Conservation (phyloP, 2,329 filamentous ascomycete genomes). For the Didymella pomorum region DNA sequence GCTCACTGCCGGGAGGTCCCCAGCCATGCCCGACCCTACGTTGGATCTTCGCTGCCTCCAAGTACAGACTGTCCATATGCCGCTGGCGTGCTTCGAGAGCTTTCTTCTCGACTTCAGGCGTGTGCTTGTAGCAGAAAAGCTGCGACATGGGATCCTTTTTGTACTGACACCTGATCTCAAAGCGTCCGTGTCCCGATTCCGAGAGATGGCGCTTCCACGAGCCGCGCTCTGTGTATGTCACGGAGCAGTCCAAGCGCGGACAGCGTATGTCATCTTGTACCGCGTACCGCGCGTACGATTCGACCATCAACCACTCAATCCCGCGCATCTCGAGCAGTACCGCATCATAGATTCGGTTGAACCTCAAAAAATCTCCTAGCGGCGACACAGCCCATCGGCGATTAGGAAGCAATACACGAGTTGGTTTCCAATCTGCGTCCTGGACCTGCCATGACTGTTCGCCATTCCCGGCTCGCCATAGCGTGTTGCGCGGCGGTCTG, state of each 20-base stretch:
- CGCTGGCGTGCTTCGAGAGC: conserved; percentile 1
- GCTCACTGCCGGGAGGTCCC: conserved; percentile 8
- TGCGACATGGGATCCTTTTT: neutral
- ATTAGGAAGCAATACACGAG: conserved; percentile 10
- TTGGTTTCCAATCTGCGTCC: conserved; percentile 13
- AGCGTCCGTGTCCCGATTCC: neutral
- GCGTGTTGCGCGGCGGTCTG: neutral
- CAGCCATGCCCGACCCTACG: conserved; percentile 14
- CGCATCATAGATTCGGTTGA: neutral
- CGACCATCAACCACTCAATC: conserved; percentile 13
- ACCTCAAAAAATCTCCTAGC: conserved; percentile 8
- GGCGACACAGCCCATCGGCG: conserved; percentile 12
- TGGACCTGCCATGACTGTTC: conserved; percentile 6
- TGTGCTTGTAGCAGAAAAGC: conserved; percentile 2
- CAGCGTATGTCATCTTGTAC: conserved; percentile 11
- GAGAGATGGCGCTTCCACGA: conserved; percentile 4
- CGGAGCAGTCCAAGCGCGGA: conserved; percentile 14
- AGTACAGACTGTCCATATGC: neutral
- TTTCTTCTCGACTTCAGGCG: neutral
- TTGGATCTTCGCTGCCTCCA: neutral
- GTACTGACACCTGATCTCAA: neutral
- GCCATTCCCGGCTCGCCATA: neutral
- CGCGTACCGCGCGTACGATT: conserved; percentile 18
- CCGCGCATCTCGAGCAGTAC: conserved; percentile 6
- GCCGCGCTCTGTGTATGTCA: neutral